Evolutionary conservation across 140 eudicot species (phyloP).

Genomic region (Ambrosia hybrid): DNA sequence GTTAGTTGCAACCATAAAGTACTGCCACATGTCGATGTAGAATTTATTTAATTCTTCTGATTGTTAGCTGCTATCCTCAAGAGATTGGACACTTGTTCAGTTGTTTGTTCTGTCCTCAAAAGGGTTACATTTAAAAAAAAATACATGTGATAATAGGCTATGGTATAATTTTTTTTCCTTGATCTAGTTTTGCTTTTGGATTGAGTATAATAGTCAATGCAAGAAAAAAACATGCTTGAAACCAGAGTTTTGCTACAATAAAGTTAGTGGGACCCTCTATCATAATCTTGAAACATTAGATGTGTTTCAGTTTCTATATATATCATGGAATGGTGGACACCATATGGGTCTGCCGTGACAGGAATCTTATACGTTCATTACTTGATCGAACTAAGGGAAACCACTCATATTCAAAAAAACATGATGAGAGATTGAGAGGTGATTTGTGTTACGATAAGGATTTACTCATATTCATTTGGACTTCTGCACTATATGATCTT

Average conservation of each 20-base stretch:
- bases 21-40: background rate
- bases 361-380: background rate
- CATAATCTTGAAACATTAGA: background rate
- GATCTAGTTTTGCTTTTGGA: no score
- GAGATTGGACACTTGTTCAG: conserved; percentile 1
- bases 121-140: conserved; percentile 3
- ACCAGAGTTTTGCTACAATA: no score
- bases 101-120: conserved; percentile 4
- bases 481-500: background rate
- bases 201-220: no score
- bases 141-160: background rate
- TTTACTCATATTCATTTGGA: background rate
- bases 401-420: background rate
- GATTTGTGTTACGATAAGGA: background rate
- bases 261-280: background rate
- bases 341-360: background rate
- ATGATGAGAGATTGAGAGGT: background rate
- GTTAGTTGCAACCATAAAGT: conserved; percentile 22
- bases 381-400: conserved; percentile 4
- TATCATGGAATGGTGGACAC: background rate
- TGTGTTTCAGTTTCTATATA: background rate
- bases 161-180: no score
- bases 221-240: no score
- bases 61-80: conserved; percentile 11
- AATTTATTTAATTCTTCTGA: background rate